These are phyloP conservation scores for Bidens hawaiensis DNA, from an alignment of 140 eudicot genomes.

Conservation along the genomic window DNA sequence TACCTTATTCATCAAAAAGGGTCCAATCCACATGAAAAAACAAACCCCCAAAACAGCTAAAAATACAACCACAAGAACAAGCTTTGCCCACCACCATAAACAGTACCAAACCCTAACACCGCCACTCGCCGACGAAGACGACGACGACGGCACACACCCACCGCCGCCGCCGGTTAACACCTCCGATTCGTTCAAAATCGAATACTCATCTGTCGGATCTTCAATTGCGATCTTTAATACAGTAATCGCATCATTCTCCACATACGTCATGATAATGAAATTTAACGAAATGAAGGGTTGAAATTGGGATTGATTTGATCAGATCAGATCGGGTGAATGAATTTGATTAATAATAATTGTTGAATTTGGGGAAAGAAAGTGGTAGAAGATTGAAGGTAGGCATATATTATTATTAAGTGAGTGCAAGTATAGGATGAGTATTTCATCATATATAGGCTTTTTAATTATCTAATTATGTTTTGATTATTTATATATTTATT, in stretches of 20 bases:
- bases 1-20: conserved; percentile 41
- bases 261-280: conserved; percentile 29
- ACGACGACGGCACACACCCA: conserved; percentile 8
- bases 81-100: conserved; percentile 44
- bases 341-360: neutral
- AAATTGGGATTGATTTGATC: neutral
- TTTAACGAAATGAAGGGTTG: conserved; percentile 5
- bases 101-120: conserved; percentile 31
- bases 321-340: neutral
- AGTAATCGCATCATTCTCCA: conserved; percentile 26
- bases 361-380: conserved; percentile 19
- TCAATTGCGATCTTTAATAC: conserved; percentile 33
- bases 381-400: conserved; percentile 8
- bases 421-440: conserved; percentile 3
- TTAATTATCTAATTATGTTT: neutral
- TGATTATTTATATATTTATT: neutral
- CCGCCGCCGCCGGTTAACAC: conserved; percentile 1
- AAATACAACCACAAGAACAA: conserved; percentile 29
- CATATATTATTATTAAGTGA: conserved; percentile 8
- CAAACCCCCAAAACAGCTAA: conserved; percentile 39
- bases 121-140: neutral
- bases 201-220: conserved; percentile 32
- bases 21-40: conserved; percentile 39
- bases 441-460: conserved; percentile 15
- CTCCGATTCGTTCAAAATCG: conserved; percentile 25